Conservation (phyloP, 441 rosid species). For the Geranium incanum region DNA sequence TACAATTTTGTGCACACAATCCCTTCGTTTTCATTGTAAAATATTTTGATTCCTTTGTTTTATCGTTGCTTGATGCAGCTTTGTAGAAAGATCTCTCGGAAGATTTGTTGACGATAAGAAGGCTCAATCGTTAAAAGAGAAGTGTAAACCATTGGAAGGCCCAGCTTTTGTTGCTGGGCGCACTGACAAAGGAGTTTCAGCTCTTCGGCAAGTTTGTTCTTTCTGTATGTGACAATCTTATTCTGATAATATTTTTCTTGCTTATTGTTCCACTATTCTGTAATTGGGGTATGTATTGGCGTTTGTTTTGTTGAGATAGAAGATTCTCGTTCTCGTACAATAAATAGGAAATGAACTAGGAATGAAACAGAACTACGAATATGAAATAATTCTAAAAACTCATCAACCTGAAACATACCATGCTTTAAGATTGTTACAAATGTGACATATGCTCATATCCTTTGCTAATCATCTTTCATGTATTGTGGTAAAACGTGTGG, state of each 20-base stretch:
- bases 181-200: constrained; percentile 95
- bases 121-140: constrained; percentile 66
- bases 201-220: constrained; percentile 89
- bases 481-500: too few species aligned
- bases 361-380: too few species aligned
- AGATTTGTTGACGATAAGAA: constrained; percentile 80
- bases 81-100: constrained; percentile 76
- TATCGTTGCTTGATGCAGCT: constrained; percentile 32
- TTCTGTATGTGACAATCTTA: constrained; percentile 59
- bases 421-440: too few species aligned
- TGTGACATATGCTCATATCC: too few species aligned
- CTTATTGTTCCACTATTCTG: background rate
- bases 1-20: background rate
- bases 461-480: too few species aligned
- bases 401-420: too few species aligned
- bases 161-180: constrained; percentile 84
- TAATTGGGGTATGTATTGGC: background rate
- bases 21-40: background rate
- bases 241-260: constrained; percentile 6
- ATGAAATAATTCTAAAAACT: too few species aligned
- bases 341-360: too few species aligned
- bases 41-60: background rate
- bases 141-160: constrained; percentile 75
- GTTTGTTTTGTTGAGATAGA: too few species aligned
- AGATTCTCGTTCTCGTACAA: too few species aligned